A percentile compares a stretch with the other conserved stretches of the same genome.
Evolutionary conservation across 495 filamentous ascomycete genomes (phyloP).

Genomic region (Aspergillus cavernicola): DNA sequence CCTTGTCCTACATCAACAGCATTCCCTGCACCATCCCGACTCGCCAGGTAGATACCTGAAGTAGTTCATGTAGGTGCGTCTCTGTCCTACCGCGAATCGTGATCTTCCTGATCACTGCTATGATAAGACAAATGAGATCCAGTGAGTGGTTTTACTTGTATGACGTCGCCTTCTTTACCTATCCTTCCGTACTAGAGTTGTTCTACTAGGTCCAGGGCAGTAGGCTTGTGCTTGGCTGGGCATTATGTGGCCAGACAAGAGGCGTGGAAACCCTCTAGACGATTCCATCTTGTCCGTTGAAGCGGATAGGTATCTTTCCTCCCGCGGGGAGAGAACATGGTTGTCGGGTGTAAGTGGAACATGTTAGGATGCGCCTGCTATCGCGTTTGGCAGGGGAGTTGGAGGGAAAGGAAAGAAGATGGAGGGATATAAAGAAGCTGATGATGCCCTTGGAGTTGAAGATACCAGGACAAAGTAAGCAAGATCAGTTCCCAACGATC

Average conservation of each 20-base stretch:
- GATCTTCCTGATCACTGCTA: neutral
- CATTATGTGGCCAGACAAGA: neutral
- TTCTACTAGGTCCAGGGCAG: neutral
- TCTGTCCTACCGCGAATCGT: neutral
- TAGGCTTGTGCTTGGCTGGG: neutral
- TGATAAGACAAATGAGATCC: neutral
- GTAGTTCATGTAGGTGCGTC: slow-evolving; percentile 2
- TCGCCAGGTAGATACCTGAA: neutral
- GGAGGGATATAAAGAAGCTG: neutral
- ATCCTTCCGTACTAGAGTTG: too few relatives aligned
- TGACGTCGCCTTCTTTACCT: neutral
- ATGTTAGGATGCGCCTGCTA: neutral
- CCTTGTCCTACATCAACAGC: neutral
- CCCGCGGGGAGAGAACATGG: neutral
- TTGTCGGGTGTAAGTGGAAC: slow-evolving; percentile 1
- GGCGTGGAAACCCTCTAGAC: neutral
- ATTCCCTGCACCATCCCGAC: neutral
- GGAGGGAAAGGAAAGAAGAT: neutral
- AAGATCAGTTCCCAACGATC: neutral
- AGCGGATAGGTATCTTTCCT: neutral
- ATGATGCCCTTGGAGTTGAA: neutral
- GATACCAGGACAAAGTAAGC: neutral
- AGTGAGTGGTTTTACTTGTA: neutral
- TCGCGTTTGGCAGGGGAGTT: neutral
- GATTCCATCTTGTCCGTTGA: too few relatives aligned